Evolutionary conservation across 2,329 filamentous ascomycete genomes (phyloP).

Genomic region (Metarhizium guizhouense): DNA sequence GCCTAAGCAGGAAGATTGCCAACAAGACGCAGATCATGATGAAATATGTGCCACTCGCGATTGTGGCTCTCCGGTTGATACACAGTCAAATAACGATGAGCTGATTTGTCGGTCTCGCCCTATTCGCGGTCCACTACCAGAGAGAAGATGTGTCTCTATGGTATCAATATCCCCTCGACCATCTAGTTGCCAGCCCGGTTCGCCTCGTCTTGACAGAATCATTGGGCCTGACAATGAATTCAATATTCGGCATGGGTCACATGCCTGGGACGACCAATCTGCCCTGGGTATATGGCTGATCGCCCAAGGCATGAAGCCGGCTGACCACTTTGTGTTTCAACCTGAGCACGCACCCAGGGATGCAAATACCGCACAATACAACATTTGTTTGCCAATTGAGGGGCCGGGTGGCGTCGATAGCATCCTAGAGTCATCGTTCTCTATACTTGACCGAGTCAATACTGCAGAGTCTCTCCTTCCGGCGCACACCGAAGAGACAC

Average conservation of each 20-base stretch:
- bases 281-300: conserved; percentile 28
- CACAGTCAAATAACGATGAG: not conserved
- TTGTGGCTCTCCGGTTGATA: not conserved
- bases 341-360: conserved; percentile 6
- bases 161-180: not conserved
- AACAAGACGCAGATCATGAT: not conserved
- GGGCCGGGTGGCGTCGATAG: conserved; percentile 6
- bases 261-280: conserved; percentile 24
- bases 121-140: not conserved
- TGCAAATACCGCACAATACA: not conserved
- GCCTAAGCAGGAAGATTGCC: not conserved
- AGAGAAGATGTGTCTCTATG: not conserved
- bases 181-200: conserved; percentile 4
- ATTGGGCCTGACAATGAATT: conserved; percentile 18
- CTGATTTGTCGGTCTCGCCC: not conserved
- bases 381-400: not conserved
- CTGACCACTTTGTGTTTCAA: conserved; percentile 15
- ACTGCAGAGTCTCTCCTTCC: not conserved
- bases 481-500: not conserved
- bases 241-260: conserved; percentile 19
- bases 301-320: conserved; percentile 21
- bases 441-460: not conserved
- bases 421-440: conserved; percentile 7
- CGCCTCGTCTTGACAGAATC: conserved; percentile 9
- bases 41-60: not conserved